phyloP scores from a whole-genome alignment of 1,139 yeast species.

The Pichia sp. region DNA sequence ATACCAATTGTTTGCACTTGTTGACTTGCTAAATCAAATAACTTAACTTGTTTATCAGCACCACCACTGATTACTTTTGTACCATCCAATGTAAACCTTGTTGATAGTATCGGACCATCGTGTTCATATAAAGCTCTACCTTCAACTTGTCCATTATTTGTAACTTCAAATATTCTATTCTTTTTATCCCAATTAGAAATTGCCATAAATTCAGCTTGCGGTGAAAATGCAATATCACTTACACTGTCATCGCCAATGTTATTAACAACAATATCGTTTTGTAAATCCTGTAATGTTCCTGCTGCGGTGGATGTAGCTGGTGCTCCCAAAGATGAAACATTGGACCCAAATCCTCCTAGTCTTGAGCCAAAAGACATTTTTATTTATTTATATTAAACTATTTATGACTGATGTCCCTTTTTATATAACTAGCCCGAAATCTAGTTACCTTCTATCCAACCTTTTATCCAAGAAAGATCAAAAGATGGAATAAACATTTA shows the following conservation, averaged over 20 bases:
- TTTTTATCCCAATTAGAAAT: constrained; percentile 95
- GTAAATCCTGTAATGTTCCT: constrained; percentile 62
- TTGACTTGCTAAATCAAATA: constrained; percentile 77
- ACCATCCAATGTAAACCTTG: constrained; percentile 84
- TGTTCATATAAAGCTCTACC: constrained; percentile 90
- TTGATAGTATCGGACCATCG: constrained; percentile 77
- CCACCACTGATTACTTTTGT: constrained; percentile 87
- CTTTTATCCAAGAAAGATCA: not conserved
- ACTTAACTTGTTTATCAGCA: constrained; percentile 80
- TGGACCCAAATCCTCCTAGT: constrained; percentile 25
- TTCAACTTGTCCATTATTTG: constrained; percentile 55
- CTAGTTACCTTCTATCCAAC: too few species aligned
- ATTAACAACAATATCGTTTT: constrained; percentile 68
- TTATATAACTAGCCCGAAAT: not conserved
- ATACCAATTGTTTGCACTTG: constrained; percentile 80
- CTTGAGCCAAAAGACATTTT: constrained; percentile 26
- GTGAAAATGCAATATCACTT: constrained; percentile 83
- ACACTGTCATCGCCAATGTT: constrained; percentile 92
- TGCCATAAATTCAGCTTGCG: constrained; percentile 76
- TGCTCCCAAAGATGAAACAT: constrained; percentile 16
- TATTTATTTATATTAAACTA: not conserved
- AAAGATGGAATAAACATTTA: not conserved
- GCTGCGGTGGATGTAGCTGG: constrained; percentile 33
- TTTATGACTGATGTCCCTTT: not conserved
- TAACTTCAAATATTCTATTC: constrained; percentile 84